Evolutionary conservation across 768 basidiomycete species (phyloP).

Genomic region (Mycena rebaudengoi): DNA sequence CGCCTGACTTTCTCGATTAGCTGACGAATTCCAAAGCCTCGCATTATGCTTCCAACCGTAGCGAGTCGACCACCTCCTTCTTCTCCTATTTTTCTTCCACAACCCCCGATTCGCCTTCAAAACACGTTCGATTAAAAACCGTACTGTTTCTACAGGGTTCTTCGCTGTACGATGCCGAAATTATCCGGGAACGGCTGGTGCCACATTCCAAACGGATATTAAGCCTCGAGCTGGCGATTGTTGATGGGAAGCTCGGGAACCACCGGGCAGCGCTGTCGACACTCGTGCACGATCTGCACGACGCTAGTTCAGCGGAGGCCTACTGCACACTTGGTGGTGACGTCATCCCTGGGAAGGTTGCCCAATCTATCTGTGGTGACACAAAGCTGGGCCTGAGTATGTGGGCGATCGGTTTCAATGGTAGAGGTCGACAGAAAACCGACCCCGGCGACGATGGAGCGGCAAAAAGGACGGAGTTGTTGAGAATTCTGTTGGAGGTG

Average conservation of each 20-base stretch:
- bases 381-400: slow-evolving; percentile 57
- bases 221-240: slow-evolving; percentile 76
- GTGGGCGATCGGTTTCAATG: slow-evolving; percentile 58
- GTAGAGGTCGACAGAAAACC: slow-evolving; percentile 39
- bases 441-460: slow-evolving; percentile 49
- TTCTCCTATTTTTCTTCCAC: slow-evolving; percentile 83
- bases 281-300: slow-evolving; percentile 75
- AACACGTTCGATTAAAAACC: slow-evolving; percentile 75
- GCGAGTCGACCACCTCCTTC: slow-evolving; percentile 53
- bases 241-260: slow-evolving; percentile 69
- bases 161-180: slow-evolving; percentile 65
- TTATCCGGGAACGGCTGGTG: slow-evolving; percentile 53
- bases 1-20: not conserved
- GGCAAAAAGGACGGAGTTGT: slow-evolving; percentile 58
- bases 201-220: slow-evolving; percentile 60
- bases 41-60: slow-evolving; percentile 58
- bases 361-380: slow-evolving; percentile 59
- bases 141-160: slow-evolving; percentile 86
- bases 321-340: slow-evolving; percentile 87
- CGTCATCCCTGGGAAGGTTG: slow-evolving; percentile 69
- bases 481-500: slow-evolving; percentile 79
- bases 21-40: slow-evolving; percentile 44
- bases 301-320: slow-evolving; percentile 81
- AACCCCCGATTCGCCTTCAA: slow-evolving; percentile 80
- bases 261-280: slow-evolving; percentile 71